Conservation (phyloP, 805 yeast genomes). For the Scheffersomyces lignosus region DNA sequence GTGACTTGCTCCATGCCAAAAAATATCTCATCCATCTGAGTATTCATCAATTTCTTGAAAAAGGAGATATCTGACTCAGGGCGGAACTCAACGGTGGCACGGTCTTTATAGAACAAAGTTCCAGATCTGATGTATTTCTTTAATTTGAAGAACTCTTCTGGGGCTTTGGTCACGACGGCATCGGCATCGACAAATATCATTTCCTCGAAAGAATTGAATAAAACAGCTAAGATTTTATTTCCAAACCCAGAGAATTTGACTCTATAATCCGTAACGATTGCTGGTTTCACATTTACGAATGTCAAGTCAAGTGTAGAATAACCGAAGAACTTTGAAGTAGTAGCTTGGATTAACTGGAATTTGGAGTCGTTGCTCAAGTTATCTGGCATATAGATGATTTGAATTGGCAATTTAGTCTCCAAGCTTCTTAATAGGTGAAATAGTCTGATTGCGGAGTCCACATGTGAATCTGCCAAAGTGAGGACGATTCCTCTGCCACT, state of each 20-base stretch:
- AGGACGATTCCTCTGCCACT: not conserved
- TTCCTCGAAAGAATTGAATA: conserved; percentile 36
- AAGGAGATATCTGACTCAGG: conserved; percentile 5
- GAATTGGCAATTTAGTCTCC: conserved; percentile 31
- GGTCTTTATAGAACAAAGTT: conserved; percentile 46
- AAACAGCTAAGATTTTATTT: conserved; percentile 47
- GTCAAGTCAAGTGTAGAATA: not conserved
- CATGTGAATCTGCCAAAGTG: not conserved
- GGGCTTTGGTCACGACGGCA: conserved; percentile 14
- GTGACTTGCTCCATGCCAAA: not conserved
- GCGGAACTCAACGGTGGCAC: conserved; percentile 11
- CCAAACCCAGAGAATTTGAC: conserved; percentile 7
- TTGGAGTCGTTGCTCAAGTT: conserved; percentile 26
- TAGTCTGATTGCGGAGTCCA: conserved; percentile 10
- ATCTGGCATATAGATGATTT: conserved; percentile 23
- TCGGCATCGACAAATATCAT: conserved; percentile 16
- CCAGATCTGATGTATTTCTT: conserved; percentile 12
- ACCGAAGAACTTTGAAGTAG: conserved; percentile 16
- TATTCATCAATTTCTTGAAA: conserved; percentile 13
- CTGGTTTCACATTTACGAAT: not conserved
- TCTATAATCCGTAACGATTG: not conserved
- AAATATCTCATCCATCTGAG: conserved; percentile 8
- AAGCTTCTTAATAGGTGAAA: conserved; percentile 28
- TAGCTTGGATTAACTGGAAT: conserved; percentile 17
- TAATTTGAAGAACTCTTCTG: conserved; percentile 14